Evolutionary conservation across 2,329 filamentous ascomycete genomes (phyloP).

Genomic region (Fusarium caatingaense): DNA sequence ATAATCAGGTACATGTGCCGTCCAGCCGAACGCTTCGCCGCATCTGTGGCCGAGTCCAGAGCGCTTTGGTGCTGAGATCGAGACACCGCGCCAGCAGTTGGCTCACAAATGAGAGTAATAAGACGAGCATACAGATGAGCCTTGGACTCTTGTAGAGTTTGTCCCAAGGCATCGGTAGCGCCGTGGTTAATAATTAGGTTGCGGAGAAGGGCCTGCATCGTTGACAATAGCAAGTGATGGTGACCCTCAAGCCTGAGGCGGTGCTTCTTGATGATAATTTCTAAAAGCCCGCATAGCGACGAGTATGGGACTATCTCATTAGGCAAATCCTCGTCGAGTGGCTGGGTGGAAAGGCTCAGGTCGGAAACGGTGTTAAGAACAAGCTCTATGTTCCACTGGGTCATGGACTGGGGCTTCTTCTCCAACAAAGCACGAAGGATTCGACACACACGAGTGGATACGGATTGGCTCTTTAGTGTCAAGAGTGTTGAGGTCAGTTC

Average conservation of each 20-base stretch:
- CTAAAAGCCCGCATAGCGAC: constrained; percentile 64
- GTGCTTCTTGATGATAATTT: constrained; percentile 68
- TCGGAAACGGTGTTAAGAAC: constrained; percentile 60
- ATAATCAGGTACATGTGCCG: constrained; percentile 71
- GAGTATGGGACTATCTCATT: constrained; percentile 55
- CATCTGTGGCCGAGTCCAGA: constrained; percentile 70
- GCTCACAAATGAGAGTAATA: constrained; percentile 69
- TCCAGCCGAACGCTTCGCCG: constrained; percentile 70
- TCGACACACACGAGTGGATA: constrained; percentile 55
- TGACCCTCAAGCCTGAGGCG: constrained; percentile 71
- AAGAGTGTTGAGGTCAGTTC: constrained; percentile 53
- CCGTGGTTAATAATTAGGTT: constrained; percentile 58
- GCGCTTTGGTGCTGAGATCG: constrained; percentile 56
- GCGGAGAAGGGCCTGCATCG: constrained; percentile 67
- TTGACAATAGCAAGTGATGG: constrained; percentile 67
- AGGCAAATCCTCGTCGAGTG: constrained; percentile 34
- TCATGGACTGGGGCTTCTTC: constrained; percentile 61
- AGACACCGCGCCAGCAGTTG: constrained; percentile 66
- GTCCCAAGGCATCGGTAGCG: constrained; percentile 31
- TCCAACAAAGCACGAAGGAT: constrained; percentile 61
- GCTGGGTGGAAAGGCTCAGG: constrained; percentile 48
- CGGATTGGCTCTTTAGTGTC: constrained; percentile 44
- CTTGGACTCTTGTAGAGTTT: constrained; percentile 54
- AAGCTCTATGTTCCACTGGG: constrained; percentile 68
- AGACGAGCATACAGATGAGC: constrained; percentile 66